Conservation (phyloP, 1,284 basidiomycete genomes). For the Sporisorium exsertum region DNA sequence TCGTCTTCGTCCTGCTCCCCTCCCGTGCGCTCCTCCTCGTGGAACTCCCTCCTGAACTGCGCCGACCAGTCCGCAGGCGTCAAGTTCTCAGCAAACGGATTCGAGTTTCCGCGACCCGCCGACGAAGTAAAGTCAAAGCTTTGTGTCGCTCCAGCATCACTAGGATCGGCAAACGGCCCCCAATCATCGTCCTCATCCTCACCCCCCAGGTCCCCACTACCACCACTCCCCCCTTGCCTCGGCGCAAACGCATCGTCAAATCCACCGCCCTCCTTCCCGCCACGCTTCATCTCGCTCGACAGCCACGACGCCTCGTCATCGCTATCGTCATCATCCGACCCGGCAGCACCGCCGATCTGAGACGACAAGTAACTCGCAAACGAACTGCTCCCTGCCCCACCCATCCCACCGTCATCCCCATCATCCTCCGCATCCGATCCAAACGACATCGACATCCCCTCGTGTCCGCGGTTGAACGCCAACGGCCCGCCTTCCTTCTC, state of each 20-base stretch:
- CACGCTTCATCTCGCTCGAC: constrained; percentile 51
- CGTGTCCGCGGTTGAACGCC: constrained; percentile 62
- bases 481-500: constrained; percentile 65
- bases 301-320: constrained; percentile 64
- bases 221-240: constrained; percentile 11
- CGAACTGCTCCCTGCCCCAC: constrained; percentile 47
- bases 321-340: constrained; percentile 61
- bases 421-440: constrained; percentile 46
- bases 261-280: constrained; percentile 28
- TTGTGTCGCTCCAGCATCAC: constrained; percentile 20
- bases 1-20: constrained; percentile 45
- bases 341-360: constrained; percentile 62
- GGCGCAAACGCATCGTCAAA: constrained; percentile 58
- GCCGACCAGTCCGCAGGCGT: constrained; percentile 68
- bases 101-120: constrained; percentile 18
- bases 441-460: constrained; percentile 50
- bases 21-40: constrained; percentile 32
- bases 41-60: constrained; percentile 56
- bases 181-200: constrained; percentile 64
- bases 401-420: constrained; percentile 44
- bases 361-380: constrained; percentile 68
- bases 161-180: constrained; percentile 66
- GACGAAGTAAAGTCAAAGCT: constrained; percentile 37
- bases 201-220: constrained; percentile 43
- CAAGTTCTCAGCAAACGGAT: constrained; percentile 59